Conservation (phyloP, 2,329 filamentous ascomycete genomes). For the Intubia oerlemansii region DNA sequence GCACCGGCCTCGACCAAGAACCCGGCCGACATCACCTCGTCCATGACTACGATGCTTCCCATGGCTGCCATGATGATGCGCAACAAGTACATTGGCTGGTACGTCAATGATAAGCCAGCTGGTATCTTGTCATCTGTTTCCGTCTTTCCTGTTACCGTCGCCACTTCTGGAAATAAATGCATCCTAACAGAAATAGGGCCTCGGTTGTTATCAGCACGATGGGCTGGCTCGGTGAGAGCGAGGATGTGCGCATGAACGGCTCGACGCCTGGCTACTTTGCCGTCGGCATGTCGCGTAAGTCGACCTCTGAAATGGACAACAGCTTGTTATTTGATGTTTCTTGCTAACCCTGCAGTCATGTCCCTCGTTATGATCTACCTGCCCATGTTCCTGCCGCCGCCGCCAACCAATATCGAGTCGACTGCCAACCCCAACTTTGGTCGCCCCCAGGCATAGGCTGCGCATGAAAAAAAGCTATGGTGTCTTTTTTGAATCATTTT, state of each 20-base stretch:
- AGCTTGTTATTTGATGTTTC: too few species aligned
- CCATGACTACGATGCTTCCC: slow-evolving; percentile 55
- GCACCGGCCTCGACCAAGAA: slow-evolving; percentile 46
- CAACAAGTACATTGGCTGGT: slow-evolving; percentile 60
- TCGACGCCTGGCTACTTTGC: slow-evolving; percentile 35
- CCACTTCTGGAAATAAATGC: too few species aligned
- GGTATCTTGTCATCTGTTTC: too few species aligned
- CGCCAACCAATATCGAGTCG: slow-evolving; percentile 2
- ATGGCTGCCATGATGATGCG: slow-evolving; percentile 93
- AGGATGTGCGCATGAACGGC: slow-evolving; percentile 39
- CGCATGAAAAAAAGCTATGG: too few species aligned
- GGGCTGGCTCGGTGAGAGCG: slow-evolving; percentile 57
- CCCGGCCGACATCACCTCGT: slow-evolving; percentile 49
- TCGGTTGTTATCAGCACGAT: slow-evolving; percentile 55
- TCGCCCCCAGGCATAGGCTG: too few species aligned
- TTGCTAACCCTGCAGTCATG: slow-evolving; percentile 11
- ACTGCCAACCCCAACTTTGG: too few species aligned
- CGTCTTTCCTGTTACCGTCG: too few species aligned
- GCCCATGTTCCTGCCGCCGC: slow-evolving; percentile 15
- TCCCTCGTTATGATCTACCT: slow-evolving; percentile 16
- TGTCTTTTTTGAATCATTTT: too few species aligned
- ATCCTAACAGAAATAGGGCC: slow-evolving; percentile 26
- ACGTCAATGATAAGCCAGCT: too few species aligned
- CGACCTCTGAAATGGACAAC: too few species aligned
- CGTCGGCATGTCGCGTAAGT: slow-evolving; percentile 16